Base-by-base conservation (phyloP, 1,284 basidiomycete genomes). In the Stereum hirsutum region DNA sequence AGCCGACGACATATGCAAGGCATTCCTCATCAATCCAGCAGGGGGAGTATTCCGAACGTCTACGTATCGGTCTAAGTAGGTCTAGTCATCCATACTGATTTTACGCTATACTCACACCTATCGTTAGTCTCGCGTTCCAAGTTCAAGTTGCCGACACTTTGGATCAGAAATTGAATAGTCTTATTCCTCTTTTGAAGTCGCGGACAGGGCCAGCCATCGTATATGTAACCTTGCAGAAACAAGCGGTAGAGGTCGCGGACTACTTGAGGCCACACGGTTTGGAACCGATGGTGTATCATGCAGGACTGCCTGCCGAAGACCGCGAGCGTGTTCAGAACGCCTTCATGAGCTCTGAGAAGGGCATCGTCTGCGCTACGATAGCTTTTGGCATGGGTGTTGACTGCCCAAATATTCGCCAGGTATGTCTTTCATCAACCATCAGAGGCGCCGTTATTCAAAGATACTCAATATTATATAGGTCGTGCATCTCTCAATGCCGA, bases 311-410 rank as follows among this genome's bases (percentile, higher is more conserved):
- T 14, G 62, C 71, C 27, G 67, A 72, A 8, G 74, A 84, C 49
- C 69, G 78, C 6, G 61, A 69, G 33, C 63, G 62, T 36, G 69
- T 78, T 4, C 81, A 87, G 58, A 58, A 67, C 31, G 65, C 66
- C 5, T 87, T 85, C 74, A 82, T 86, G 65, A 60, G 66, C 2
- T 76, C 75, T 43, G 64, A 72, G 17, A 72, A 78, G 50, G 67
- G 74, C 41, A 72, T 88, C 43, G 82, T 87, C 32, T 78, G 80
- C 25, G 81, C 81, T 0, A 87, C 84, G 0, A 67, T 74, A 41
- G 76, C 76, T 0, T 86, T 86, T 51, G 84, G 84, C 4, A 86
- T 88, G 82, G 62, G 62, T 21, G 85, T 85, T 55, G 81, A 85
- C 63, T 3, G 27, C 56, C 55, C 57, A 25, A 52, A 62, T 42